phyloP scores from a whole-genome alignment of 176 grass and related monocot species.

The Chrysopogon serrulatus region DNA sequence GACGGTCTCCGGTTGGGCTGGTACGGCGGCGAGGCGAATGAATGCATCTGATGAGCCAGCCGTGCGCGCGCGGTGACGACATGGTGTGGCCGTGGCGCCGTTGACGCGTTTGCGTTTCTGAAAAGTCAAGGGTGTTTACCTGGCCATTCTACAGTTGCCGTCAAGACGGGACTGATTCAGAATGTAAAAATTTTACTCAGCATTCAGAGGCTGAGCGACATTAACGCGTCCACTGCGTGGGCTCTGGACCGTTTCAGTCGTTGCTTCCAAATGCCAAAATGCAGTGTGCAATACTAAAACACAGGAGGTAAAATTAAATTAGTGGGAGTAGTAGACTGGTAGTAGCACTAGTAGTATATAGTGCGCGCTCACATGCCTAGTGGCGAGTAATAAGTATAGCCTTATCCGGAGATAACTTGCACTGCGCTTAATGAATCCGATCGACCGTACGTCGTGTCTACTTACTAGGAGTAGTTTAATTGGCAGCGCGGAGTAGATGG shows the following conservation, averaged over 20 bases:
- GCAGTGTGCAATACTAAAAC: background rate
- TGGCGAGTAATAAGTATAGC: background rate
- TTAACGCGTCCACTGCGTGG: too few relatives aligned
- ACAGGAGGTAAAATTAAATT: too few relatives aligned
- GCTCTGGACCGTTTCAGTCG: background rate
- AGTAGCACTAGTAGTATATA: background rate
- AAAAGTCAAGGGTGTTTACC: background rate
- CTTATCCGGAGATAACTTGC: conserved; percentile 25
- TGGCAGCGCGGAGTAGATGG: background rate
- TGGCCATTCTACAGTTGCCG: background rate
- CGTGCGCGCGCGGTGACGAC: too few relatives aligned
- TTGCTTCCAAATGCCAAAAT: background rate
- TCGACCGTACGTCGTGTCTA: background rate
- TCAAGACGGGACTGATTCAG: background rate
- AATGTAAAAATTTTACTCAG: too few relatives aligned
- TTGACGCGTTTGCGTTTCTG: background rate
- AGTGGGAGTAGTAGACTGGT: too few relatives aligned
- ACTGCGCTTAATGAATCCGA: conserved; percentile 7
- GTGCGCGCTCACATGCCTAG: background rate
- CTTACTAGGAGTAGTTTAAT: background rate
- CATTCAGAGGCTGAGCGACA: background rate
- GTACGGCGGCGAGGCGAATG: background rate
- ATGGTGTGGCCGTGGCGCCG: too few relatives aligned
- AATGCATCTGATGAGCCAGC: too few relatives aligned
- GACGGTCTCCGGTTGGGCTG: background rate